These are phyloP conservation scores for Lindgomyces ingoldianus DNA, from an alignment of 495 filamentous ascomycete species.

Conservation along the genomic window DNA sequence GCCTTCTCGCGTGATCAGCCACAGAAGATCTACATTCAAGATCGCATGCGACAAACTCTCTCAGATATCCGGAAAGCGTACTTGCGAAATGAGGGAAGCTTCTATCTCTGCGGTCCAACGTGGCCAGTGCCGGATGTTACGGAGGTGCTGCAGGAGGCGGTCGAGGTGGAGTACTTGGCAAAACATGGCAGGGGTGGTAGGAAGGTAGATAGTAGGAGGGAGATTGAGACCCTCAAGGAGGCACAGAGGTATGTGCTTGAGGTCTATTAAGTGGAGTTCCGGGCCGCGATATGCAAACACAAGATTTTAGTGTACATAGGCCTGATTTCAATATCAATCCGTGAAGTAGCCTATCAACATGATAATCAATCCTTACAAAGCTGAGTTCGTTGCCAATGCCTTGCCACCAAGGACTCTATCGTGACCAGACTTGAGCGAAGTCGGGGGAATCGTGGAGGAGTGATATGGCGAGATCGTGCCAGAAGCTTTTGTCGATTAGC, in stretches of 20 bases:
- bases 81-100: slow-evolving; percentile 80
- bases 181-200: slow-evolving; percentile 51
- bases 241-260: slow-evolving; percentile 90
- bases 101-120: slow-evolving; percentile 96
- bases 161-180: slow-evolving; percentile 70
- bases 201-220: slow-evolving; percentile 86
- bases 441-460: no score
- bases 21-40: slow-evolving; percentile 99
- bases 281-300: neutral
- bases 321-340: no score
- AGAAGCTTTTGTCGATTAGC: no score
- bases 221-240: slow-evolving; percentile 97
- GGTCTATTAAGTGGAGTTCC: slow-evolving; percentile 66
- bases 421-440: no score
- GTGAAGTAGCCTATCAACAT: no score
- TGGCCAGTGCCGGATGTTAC: slow-evolving; percentile 99
- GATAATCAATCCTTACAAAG: no score
- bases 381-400: no score
- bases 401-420: no score
- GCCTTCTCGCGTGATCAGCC: slow-evolving; percentile 97
- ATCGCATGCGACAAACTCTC: slow-evolving; percentile 89
- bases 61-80: slow-evolving; percentile 87
- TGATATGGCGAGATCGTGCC: no score
- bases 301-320: no score
- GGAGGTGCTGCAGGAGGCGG: slow-evolving; percentile 87